A percentile compares a stretch with the other conserved stretches of the same genome.
Conservation (phyloP, 306 rosid genomes). For the Castanea crenata region DNA sequence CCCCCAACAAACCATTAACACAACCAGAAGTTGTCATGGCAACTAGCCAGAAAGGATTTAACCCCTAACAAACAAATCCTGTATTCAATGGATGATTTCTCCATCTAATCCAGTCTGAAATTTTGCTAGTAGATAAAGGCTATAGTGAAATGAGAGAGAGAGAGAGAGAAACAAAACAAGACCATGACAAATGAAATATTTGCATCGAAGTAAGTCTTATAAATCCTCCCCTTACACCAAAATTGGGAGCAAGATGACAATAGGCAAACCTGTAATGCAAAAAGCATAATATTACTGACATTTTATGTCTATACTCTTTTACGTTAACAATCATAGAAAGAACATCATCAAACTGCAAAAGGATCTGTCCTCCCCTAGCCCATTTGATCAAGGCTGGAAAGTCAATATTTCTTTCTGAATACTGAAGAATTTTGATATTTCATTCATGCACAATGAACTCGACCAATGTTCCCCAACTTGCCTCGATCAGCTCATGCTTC, state of each 20-base stretch:
- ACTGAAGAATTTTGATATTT: neutral
- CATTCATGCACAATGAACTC: neutral
- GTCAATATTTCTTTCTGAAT: neutral
- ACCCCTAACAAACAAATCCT: too few relatives aligned
- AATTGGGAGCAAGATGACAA: neutral
- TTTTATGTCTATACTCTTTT: neutral
- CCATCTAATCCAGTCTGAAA: too few relatives aligned
- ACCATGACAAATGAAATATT: neutral
- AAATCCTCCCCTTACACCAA: neutral
- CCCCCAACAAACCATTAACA: too few relatives aligned
- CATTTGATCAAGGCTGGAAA: too few relatives aligned
- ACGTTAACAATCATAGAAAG: neutral
- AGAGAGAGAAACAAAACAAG: neutral
- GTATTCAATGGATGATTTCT: too few relatives aligned
- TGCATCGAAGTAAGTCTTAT: neutral
- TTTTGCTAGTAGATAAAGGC: too few relatives aligned
- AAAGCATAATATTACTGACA: neutral
- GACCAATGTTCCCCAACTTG: conserved; percentile 6
- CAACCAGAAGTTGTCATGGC: too few relatives aligned
- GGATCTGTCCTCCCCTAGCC: neutral
- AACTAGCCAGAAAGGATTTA: too few relatives aligned
- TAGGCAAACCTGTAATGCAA: neutral
- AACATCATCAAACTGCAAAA: conserved; percentile 7
- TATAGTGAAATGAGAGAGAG: too few relatives aligned
- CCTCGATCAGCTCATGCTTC: neutral